A percentile compares a stretch with the other conserved stretches of the same genome.
phyloP scores from a whole-genome alignment of 1,139 yeast species.

The Kodamaea fungicola region DNA sequence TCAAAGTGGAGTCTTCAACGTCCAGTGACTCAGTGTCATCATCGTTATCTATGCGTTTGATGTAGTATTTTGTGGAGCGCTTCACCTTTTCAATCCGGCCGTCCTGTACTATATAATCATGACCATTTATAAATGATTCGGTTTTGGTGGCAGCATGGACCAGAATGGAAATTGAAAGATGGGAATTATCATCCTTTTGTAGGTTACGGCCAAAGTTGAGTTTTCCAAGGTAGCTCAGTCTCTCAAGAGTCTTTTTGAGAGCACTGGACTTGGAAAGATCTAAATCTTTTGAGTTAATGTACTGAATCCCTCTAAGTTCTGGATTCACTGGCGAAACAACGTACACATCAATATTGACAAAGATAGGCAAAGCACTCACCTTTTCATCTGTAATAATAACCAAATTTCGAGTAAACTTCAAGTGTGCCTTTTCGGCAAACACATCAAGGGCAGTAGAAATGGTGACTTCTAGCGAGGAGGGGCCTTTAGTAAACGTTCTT shows the following conservation, averaged over 20 bases:
- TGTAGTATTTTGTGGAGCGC: conserved; percentile 21
- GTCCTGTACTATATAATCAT: conserved; percentile 23
- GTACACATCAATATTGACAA: conserved; percentile 20
- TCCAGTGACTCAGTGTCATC: conserved; percentile 5
- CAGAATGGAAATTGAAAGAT: conserved; percentile 48
- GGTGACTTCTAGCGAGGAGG: neutral
- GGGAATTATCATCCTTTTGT: conserved; percentile 11
- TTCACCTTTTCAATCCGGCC: conserved; percentile 13
- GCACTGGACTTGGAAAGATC: conserved; percentile 8
- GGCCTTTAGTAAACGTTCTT: neutral
- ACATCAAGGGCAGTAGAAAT: conserved; percentile 22
- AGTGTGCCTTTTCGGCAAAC: conserved; percentile 25
- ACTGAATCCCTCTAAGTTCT: neutral
- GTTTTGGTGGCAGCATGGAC: conserved; percentile 62
- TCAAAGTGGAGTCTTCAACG: conserved; percentile 20
- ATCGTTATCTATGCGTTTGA: conserved; percentile 17
- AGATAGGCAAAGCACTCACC: neutral
- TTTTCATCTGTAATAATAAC: conserved; percentile 44
- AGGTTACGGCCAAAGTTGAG: conserved; percentile 37
- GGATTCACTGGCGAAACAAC: conserved; percentile 12
- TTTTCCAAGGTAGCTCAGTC: conserved; percentile 32
- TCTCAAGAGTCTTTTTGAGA: conserved; percentile 35
- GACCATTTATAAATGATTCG: conserved; percentile 34
- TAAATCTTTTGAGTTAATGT: conserved; percentile 1
- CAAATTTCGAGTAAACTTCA: conserved; percentile 35